Conservation (phyloP, 768 basidiomycete species). For the Gymnopilus junonius region DNA sequence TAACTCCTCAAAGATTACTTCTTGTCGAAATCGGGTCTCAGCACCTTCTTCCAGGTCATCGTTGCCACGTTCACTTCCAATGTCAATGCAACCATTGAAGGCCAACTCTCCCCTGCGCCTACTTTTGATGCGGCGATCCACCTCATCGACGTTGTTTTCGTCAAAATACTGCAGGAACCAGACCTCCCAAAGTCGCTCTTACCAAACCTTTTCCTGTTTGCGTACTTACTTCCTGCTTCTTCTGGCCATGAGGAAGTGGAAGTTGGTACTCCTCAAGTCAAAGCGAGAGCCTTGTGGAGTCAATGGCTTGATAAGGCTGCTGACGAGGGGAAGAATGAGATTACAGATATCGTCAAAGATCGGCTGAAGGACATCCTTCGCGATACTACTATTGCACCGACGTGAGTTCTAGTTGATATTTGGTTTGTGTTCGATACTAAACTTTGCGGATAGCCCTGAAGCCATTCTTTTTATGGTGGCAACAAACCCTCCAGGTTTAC, state of each 20-base stretch:
- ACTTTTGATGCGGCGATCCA: constrained; percentile 33
- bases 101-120: constrained; percentile 24
- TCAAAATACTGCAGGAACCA: constrained; percentile 13
- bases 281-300: constrained; percentile 40
- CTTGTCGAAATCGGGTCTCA: constrained; percentile 37
- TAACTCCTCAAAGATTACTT: constrained; percentile 34
- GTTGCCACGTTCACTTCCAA: constrained; percentile 38
- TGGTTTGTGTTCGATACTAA: neutral
- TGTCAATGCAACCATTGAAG: constrained; percentile 36
- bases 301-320: constrained; percentile 29
- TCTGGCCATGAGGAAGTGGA: constrained; percentile 21
- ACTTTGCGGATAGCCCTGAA: constrained; percentile 43
- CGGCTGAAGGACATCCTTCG: constrained; percentile 45
- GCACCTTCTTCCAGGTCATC: constrained; percentile 35
- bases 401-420: constrained; percentile 28
- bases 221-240: constrained; percentile 48
- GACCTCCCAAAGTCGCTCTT: constrained; percentile 22
- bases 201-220: constrained; percentile 52
- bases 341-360: constrained; percentile 42
- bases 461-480: constrained; percentile 45
- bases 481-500: constrained; percentile 38
- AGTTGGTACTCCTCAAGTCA: constrained; percentile 22
- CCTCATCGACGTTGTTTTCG: constrained; percentile 36
- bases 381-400: constrained; percentile 40
- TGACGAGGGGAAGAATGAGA: constrained; percentile 25